phyloP scores from a whole-genome alignment of 305 asterid genomes.

The Solanum aculeatissimum region DNA sequence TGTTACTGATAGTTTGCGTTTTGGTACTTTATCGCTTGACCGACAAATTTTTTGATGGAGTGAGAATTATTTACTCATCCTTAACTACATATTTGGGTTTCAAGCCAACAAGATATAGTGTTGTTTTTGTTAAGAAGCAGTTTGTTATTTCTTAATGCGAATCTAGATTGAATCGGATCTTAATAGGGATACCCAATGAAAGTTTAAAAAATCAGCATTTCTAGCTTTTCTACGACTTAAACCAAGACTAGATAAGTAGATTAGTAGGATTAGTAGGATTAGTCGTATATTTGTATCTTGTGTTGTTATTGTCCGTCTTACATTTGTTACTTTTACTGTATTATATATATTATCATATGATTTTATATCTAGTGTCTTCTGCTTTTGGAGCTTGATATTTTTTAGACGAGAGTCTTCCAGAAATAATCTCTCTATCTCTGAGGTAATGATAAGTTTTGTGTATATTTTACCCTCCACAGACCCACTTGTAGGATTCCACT shows the following conservation, averaged over 20 bases:
- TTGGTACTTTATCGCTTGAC: not conserved
- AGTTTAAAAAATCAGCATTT: not conserved
- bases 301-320: too few relatives aligned
- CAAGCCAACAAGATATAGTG: not conserved
- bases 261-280: too few relatives aligned
- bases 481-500: too few relatives aligned
- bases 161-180: not conserved
- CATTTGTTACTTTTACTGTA: too few relatives aligned
- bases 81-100: not conserved
- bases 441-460: too few relatives aligned
- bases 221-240: not conserved
- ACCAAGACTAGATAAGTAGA: not conserved
- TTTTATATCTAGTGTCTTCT: too few relatives aligned
- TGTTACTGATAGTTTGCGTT: not conserved
- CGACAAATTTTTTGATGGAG: not conserved
- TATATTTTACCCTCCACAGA: too few relatives aligned
- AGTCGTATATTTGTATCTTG: too few relatives aligned
- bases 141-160: not conserved
- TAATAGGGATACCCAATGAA: not conserved
- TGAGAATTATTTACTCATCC: not conserved
- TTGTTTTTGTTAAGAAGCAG: rapidly evolving
- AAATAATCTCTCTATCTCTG: too few relatives aligned
- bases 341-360: too few relatives aligned
- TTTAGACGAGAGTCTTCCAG: too few relatives aligned
- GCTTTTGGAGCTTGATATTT: too few relatives aligned